These are phyloP conservation scores for Colletotrichum sp. DNA, from an alignment of 2,329 filamentous ascomycete species.

Conservation along the genomic window DNA sequence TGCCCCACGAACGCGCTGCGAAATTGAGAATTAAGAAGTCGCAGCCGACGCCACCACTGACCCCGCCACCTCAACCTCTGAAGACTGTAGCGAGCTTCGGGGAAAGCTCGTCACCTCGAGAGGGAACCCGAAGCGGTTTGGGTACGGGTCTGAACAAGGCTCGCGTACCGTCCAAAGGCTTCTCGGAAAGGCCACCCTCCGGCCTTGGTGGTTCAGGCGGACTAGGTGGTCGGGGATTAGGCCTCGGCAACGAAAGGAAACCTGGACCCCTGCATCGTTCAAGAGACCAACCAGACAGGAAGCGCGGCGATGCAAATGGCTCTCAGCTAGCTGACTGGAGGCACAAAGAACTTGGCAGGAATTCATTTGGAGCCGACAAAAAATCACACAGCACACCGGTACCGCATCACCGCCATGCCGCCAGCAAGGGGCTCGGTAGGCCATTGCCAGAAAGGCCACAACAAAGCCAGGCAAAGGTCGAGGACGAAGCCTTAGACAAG, in stretches of 20 bases:
- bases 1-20: slow-evolving; percentile 44
- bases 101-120: background rate
- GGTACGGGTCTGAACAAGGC: background rate
- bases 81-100: background rate
- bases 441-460: background rate
- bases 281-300: background rate
- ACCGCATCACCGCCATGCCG: slow-evolving; percentile 2
- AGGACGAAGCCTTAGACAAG: background rate
- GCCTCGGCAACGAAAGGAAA: background rate
- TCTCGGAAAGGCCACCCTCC: background rate
- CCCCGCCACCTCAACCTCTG: background rate
- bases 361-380: background rate
- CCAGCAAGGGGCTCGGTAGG: background rate
- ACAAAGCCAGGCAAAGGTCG: background rate
- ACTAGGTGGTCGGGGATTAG: background rate
- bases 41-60: background rate
- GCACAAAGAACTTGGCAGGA: background rate
- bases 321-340: background rate
- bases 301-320: background rate
- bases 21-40: slow-evolving; percentile 26
- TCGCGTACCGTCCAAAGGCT: background rate
- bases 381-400: background rate
- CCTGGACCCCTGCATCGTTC: background rate
- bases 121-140: background rate
- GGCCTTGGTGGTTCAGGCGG: background rate